Conservation (phyloP, 768 basidiomycete species). For the Xanthoconium stramineum region DNA sequence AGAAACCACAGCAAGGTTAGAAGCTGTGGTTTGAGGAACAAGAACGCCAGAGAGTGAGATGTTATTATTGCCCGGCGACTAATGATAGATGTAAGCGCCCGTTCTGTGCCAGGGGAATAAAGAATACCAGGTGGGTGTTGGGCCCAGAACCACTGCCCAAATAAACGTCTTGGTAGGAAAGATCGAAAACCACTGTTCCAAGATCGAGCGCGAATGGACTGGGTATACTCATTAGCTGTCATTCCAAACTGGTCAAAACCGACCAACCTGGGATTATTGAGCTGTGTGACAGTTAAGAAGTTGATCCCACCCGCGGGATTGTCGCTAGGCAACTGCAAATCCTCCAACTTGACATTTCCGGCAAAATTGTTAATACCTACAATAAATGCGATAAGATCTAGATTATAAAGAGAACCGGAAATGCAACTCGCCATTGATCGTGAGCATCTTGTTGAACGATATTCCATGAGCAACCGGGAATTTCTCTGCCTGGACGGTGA, state of each 20-base stretch:
- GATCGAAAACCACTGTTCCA: slow-evolving; percentile 61
- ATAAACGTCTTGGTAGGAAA: slow-evolving; percentile 54
- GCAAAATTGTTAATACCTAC: slow-evolving; percentile 61
- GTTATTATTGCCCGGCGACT: slow-evolving; percentile 54
- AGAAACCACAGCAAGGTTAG: slow-evolving; percentile 49
- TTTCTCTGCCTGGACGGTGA: slow-evolving; percentile 61
- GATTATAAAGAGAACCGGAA: background rate
- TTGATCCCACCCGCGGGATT: slow-evolving; percentile 65
- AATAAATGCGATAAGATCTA: background rate
- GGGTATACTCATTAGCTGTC: background rate
- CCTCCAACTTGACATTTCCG: slow-evolving; percentile 50
- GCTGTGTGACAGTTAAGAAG: slow-evolving; percentile 52
- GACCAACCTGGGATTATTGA: slow-evolving; percentile 56
- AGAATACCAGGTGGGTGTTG: slow-evolving; percentile 48
- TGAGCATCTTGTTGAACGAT: slow-evolving; percentile 58
- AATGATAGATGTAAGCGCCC: background rate
- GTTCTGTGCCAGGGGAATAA: background rate
- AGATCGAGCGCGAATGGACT: slow-evolving; percentile 70
- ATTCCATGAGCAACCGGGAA: slow-evolving; percentile 67
- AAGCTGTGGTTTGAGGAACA: slow-evolving; percentile 46
- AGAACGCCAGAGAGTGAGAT: slow-evolving; percentile 59
- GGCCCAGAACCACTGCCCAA: slow-evolving; percentile 55
- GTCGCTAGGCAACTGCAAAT: slow-evolving; percentile 66
- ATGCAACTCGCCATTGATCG: slow-evolving; percentile 46
- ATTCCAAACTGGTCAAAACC: background rate